phyloP scores from a whole-genome alignment of 129 eudicot species.

The Gnaphalium uliginosum region DNA sequence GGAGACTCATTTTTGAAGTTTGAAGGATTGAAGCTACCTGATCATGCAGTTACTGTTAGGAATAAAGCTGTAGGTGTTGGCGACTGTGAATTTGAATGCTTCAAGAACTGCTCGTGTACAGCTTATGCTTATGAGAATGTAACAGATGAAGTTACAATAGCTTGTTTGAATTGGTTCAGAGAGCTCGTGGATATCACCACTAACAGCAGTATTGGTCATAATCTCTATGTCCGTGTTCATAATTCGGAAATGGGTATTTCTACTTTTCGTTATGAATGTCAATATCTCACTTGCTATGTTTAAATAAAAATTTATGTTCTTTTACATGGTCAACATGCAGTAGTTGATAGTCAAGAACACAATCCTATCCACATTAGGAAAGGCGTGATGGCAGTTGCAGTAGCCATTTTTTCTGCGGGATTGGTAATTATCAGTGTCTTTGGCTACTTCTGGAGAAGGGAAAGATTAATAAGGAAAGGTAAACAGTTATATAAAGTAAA shows the following conservation, averaged over 20 bases:
- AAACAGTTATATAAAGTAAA: neutral
- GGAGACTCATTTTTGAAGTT: slow-evolving; percentile 30
- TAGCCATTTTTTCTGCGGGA: slow-evolving; percentile 16
- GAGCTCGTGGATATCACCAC: slow-evolving; percentile 32
- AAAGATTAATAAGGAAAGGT: slow-evolving; percentile 35
- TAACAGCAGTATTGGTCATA: neutral
- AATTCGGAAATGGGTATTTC: slow-evolving; percentile 13
- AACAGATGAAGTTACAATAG: slow-evolving; percentile 11
- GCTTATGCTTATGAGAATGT: slow-evolving; percentile 41
- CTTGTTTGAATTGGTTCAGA: slow-evolving; percentile 42
- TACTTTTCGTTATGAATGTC: neutral
- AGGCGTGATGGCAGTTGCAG: slow-evolving; percentile 20
- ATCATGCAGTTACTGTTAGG: slow-evolving; percentile 24
- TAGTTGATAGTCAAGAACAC: neutral
- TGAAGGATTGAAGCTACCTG: slow-evolving; percentile 39
- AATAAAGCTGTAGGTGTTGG: slow-evolving; percentile 19
- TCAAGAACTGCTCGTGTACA: slow-evolving; percentile 35
- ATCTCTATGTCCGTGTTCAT: slow-evolving; percentile 36
- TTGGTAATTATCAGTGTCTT: slow-evolving; percentile 27
- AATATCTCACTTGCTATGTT: neutral
- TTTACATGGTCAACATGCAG: slow-evolving; percentile 32
- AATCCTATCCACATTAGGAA: slow-evolving; percentile 6
- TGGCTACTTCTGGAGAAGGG: slow-evolving; percentile 33
- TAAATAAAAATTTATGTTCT: neutral
- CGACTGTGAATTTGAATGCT: slow-evolving; percentile 32